A percentile compares a stretch with the other conserved stretches of the same genome.
These are phyloP conservation scores for Mycena albidolilacea DNA, from an alignment of 768 basidiomycete genomes.

Conservation along the genomic window DNA sequence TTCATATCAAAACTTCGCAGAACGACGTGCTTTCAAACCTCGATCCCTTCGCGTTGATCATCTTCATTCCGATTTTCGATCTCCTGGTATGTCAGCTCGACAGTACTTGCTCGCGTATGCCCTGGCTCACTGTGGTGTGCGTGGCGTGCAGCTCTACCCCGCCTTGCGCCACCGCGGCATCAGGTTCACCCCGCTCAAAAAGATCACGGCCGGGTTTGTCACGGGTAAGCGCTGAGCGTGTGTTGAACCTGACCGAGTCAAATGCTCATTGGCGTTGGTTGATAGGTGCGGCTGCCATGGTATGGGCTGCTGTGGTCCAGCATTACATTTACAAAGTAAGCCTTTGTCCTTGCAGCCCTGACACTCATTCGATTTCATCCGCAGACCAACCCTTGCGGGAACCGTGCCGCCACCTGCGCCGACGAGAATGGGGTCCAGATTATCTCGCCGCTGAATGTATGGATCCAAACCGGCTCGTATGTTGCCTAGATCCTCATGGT, in stretches of 20 bases:
- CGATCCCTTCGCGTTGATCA: conserved; percentile 82
- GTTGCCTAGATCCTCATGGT: conserved; percentile 41
- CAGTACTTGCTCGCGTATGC: too few species aligned
- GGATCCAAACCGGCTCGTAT: conserved; percentile 55
- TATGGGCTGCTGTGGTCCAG: conserved; percentile 61
- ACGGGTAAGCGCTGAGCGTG: conserved; percentile 39
- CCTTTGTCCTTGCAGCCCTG: background rate
- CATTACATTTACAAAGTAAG: conserved; percentile 64
- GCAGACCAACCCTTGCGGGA: conserved; percentile 62
- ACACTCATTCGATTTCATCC: background rate
- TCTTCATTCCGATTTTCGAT: conserved; percentile 50
- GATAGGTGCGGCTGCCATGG: conserved; percentile 64
- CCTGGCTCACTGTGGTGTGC: too few species aligned
- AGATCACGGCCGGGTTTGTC: conserved; percentile 55
- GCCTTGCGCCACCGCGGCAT: conserved; percentile 51
- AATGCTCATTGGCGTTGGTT: too few species aligned
- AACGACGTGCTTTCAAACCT: conserved; percentile 87
- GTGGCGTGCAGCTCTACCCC: conserved; percentile 54
- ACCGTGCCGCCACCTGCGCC: conserved; percentile 57
- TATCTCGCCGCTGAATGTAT: conserved; percentile 64
- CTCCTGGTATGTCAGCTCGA: too few species aligned
- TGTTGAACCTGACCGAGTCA: too few species aligned
- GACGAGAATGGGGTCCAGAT: conserved; percentile 50
- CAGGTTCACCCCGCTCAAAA: conserved; percentile 59
- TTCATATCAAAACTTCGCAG: too few species aligned